Conservation (phyloP, 192 early-diverging fungal genomes). For the Oehlia diaphana region DNA sequence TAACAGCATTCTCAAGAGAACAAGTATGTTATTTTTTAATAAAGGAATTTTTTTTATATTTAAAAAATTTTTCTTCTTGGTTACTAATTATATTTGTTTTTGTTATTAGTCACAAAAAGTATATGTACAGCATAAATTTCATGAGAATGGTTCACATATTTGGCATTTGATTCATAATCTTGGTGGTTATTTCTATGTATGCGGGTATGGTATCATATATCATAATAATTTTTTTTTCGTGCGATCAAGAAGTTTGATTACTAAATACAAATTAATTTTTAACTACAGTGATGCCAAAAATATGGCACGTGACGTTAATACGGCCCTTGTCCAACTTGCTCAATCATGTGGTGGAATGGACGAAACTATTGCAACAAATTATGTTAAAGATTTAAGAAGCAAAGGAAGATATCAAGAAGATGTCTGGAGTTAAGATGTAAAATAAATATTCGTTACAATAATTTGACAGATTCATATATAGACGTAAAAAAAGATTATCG, state of each 20-base stretch:
- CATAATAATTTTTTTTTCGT: neutral
- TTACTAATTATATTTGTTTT: neutral
- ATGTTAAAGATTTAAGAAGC: constrained; percentile 82
- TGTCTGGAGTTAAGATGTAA: constrained; percentile 74
- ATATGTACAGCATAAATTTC: constrained; percentile 93
- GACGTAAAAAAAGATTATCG: neutral
- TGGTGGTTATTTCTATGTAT: constrained; percentile 85
- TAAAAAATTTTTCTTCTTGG: no score
- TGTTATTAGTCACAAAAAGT: constrained; percentile 64
- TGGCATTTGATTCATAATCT: constrained; percentile 79
- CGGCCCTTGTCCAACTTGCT: constrained; percentile 69
- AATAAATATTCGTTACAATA: neutral
- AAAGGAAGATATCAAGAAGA: constrained; percentile 91
- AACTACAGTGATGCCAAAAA: constrained; percentile 80
- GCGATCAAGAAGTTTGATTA: neutral
- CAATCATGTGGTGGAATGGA: constrained; percentile 61
- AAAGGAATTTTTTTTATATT: no score
- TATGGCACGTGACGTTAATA: constrained; percentile 92
- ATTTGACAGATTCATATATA: neutral
- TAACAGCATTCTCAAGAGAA: constrained; percentile 92
- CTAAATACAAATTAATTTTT: neutral
- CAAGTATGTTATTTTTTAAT: constrained; percentile 35
- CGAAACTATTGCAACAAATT: constrained; percentile 68
- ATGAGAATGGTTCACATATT: constrained; percentile 71
- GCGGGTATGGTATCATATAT: constrained; percentile 43